A percentile compares a stretch with the other conserved stretches of the same genome.
Conservation (phyloP, 768 basidiomycete species). For the Russula sp. region DNA sequence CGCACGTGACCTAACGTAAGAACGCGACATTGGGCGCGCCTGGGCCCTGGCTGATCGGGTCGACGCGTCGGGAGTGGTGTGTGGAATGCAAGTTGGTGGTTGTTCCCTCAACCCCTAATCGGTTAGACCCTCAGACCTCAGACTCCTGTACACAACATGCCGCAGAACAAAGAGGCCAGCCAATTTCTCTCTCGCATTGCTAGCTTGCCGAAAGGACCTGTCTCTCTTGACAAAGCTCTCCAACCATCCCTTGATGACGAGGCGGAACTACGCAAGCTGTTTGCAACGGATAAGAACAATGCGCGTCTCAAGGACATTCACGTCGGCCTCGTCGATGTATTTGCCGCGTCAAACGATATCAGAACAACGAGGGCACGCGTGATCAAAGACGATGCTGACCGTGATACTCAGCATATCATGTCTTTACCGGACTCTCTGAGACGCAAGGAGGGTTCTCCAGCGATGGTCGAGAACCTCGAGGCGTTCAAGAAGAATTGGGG, state of each 20-base stretch:
- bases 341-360: conserved; percentile 44
- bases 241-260: conserved; percentile 54
- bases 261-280: conserved; percentile 47
- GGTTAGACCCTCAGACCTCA: too few relatives aligned
- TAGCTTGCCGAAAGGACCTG: conserved; percentile 26
- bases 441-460: conserved; percentile 44
- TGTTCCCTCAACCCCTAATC: background rate
- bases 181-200: conserved; percentile 29
- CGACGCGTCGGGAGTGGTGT: background rate
- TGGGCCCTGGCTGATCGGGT: too few relatives aligned
- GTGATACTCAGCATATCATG: conserved; percentile 47
- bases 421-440: conserved; percentile 41
- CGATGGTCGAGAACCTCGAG: conserved; percentile 45
- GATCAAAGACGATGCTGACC: conserved; percentile 40
- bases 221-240: conserved; percentile 41
- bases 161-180: conserved; percentile 29
- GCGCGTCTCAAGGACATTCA: conserved; percentile 41
- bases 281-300: conserved; percentile 47
- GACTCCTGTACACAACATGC: conserved; percentile 17
- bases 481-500: conserved; percentile 61
- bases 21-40: background rate
- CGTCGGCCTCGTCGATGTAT: conserved; percentile 57
- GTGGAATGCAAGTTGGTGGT: background rate
- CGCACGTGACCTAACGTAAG: background rate
- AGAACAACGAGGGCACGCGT: conserved; percentile 47